A percentile compares a stretch with the other conserved stretches of the same genome.
phyloP scores from a whole-genome alignment of 202 grass and related monocot genomes.

The Panicum virgatum region DNA sequence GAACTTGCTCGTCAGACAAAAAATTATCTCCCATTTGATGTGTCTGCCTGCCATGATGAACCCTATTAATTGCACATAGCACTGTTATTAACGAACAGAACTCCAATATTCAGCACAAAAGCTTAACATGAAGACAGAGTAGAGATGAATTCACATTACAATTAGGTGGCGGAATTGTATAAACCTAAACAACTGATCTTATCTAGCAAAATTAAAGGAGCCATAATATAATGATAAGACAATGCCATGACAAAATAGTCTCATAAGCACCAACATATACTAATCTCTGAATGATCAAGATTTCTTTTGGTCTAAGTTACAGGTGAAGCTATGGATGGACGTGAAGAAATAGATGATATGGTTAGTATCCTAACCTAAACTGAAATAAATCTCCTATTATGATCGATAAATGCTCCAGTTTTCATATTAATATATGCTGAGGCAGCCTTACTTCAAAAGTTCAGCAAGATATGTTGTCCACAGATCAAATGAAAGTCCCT shows the following conservation, averaged over 20 bases:
- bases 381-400: slow-evolving; percentile 19
- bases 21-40: slow-evolving; percentile 66
- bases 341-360: neutral
- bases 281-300: slow-evolving; percentile 11
- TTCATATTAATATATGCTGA: slow-evolving; percentile 23
- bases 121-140: slow-evolving; percentile 15
- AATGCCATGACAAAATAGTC: neutral
- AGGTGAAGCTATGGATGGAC: slow-evolving; percentile 6
- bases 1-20: slow-evolving; percentile 71
- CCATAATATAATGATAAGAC: slow-evolving; percentile 11
- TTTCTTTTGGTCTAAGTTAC: slow-evolving; percentile 20
- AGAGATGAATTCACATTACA: slow-evolving; percentile 2
- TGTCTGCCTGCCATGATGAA: slow-evolving; percentile 86
- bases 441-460: slow-evolving; percentile 73
- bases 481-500: slow-evolving; percentile 66
- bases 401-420: neutral
- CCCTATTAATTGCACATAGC: slow-evolving; percentile 49
- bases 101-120: slow-evolving; percentile 18
- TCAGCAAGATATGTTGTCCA: slow-evolving; percentile 88
- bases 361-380: slow-evolving; percentile 15
- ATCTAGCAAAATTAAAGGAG: slow-evolving; percentile 29
- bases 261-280: slow-evolving; percentile 3
- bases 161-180: neutral
- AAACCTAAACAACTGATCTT: neutral
- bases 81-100: slow-evolving; percentile 17